phyloP scores from a whole-genome alignment of 1,139 yeast genomes.

The Scheffersomyces segobiensis region DNA sequence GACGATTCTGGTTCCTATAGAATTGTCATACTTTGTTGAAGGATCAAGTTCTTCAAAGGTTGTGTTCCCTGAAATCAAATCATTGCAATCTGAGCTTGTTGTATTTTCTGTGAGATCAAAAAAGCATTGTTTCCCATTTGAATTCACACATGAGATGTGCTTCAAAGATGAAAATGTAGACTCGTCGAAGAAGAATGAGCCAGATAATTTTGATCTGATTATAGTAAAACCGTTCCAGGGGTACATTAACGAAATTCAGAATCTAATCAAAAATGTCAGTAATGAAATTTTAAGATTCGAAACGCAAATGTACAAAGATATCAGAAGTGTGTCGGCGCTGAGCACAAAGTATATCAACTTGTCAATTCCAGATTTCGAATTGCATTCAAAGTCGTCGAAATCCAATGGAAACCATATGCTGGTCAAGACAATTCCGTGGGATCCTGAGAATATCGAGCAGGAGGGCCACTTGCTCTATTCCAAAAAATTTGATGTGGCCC shows the following conservation, averaged over 20 bases:
- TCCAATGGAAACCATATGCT: conserved; percentile 19
- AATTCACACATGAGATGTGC: conserved; percentile 41
- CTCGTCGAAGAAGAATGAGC: conserved; percentile 20
- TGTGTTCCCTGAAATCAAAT: conserved; percentile 30
- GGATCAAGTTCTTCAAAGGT: conserved; percentile 3
- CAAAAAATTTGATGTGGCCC: conserved; percentile 27
- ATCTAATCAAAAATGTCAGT: conserved; percentile 35
- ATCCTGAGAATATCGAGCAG: conserved; percentile 9
- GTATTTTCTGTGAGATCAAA: conserved; percentile 35
- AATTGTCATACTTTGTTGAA: conserved; percentile 32
- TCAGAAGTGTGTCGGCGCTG: conserved; percentile 38
- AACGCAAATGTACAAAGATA: conserved; percentile 35
- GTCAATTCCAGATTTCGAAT: conserved; percentile 17
- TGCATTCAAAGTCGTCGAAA: conserved; percentile 13
- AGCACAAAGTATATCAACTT: conserved; percentile 33
- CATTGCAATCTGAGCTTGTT: conserved; percentile 30
- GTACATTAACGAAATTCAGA: conserved; percentile 27
- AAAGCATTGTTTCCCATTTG: conserved; percentile 37
- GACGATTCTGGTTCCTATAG: conserved; percentile 35
- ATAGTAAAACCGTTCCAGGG: conserved; percentile 33
- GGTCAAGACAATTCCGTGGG: conserved; percentile 30
- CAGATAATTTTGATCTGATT: conserved; percentile 31
- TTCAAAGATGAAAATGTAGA: conserved; percentile 26
- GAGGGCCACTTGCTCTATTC: conserved; percentile 19
- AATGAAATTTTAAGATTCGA: conserved; percentile 38